Percentiles rank a stretch among this genome's conserved stretches.
phyloP scores from a whole-genome alignment of 2,329 filamentous ascomycete genomes.

The Cladosporium sp. region DNA sequence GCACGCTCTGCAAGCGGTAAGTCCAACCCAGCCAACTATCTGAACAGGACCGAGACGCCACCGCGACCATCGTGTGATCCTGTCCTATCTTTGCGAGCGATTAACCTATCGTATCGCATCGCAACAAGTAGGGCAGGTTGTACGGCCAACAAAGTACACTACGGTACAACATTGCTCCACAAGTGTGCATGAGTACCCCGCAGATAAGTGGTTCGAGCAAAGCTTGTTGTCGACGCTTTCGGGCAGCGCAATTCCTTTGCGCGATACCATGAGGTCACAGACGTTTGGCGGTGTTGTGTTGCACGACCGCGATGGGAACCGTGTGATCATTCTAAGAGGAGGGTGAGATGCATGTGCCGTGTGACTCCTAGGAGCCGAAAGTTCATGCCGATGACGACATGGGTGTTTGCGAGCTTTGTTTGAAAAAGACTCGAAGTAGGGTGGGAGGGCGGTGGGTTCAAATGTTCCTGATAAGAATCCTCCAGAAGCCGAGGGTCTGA shows the following conservation, averaged over 20 bases:
- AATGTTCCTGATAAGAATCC: no score
- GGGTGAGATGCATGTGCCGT: neutral
- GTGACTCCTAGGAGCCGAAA: neutral
- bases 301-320: neutral
- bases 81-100: neutral
- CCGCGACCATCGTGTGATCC: neutral
- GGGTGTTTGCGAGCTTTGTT: neutral
- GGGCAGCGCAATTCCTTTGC: neutral
- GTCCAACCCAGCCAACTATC: neutral
- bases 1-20: neutral
- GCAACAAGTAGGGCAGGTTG: neutral
- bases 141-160: neutral
- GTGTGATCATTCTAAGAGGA: neutral
- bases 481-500: no score
- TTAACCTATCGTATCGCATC: neutral
- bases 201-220: neutral
- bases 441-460: no score
- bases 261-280: neutral
- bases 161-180: slow-evolving; percentile 6
- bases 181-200: neutral
- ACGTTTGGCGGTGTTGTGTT: neutral
- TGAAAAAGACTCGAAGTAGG: no score
- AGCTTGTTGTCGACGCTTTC: neutral
- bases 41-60: neutral
- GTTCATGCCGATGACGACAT: neutral